Conservation (phyloP, 176 grass and related monocot genomes). For the Triticum urartu region DNA sequence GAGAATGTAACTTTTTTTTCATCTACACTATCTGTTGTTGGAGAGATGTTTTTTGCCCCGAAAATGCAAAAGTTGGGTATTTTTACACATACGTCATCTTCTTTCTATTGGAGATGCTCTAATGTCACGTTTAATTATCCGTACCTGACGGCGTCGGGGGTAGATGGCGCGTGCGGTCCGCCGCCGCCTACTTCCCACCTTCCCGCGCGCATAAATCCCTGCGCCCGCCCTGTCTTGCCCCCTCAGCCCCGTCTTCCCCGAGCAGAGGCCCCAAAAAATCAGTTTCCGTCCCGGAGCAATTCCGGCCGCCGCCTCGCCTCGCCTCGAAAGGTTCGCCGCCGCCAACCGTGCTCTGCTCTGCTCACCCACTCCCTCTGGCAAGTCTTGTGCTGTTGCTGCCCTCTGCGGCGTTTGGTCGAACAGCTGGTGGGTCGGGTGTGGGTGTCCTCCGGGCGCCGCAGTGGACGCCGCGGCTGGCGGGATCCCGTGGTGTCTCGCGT, state of each 20-base stretch:
- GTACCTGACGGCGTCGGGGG: no score
- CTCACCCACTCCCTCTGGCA: background rate
- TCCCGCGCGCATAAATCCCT: conserved; percentile 38
- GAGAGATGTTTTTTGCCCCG: no score
- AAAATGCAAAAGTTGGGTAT: no score
- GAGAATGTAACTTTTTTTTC: no score
- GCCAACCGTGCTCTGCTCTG: background rate
- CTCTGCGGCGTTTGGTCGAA: conserved; percentile 31
- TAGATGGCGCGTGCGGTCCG: no score
- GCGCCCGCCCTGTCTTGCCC: background rate
- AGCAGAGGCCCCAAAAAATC: background rate
- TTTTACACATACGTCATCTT: no score
- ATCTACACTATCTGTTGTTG: no score
- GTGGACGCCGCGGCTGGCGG: background rate
- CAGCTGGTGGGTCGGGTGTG: conserved; percentile 13
- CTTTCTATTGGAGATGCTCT: no score
- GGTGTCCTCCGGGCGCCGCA: background rate
- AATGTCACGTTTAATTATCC: no score
- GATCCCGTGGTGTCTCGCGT: background rate
- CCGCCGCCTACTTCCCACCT: conserved; percentile 40
- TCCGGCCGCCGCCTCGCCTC: background rate
- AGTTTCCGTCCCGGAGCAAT: background rate
- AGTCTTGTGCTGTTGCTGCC: background rate
- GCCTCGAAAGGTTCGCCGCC: conserved; percentile 28
- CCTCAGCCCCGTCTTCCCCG: background rate